Percentiles rank a stretch among this genome's conserved stretches.
These are phyloP conservation scores for Daldinia loculata DNA, from an alignment of 495 filamentous ascomycete species.

Conservation along the genomic window DNA sequence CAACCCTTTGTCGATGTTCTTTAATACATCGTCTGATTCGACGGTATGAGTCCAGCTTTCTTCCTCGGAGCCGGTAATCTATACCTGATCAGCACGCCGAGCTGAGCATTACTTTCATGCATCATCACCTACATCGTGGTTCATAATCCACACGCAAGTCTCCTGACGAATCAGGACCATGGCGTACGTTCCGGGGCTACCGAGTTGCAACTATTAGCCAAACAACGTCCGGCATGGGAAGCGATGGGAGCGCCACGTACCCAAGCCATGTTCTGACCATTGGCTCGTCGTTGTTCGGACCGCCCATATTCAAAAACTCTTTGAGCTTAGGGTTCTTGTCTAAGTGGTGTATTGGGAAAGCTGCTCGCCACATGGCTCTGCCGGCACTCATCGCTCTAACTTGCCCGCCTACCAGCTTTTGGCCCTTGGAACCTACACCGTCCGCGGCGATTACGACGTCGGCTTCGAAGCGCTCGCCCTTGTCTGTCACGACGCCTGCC, in stretches of 20 bases:
- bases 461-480: constrained; percentile 59
- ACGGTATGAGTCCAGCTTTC: constrained; percentile 64
- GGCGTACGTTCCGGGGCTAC: constrained; percentile 59
- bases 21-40: constrained; percentile 62
- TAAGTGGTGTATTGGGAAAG: constrained; percentile 49
- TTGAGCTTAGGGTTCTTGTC: constrained; percentile 56
- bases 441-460: constrained; percentile 69
- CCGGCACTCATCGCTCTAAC: constrained; percentile 58
- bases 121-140: constrained; percentile 56
- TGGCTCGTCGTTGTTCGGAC: constrained; percentile 49
- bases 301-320: constrained; percentile 54
- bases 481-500: constrained; percentile 57
- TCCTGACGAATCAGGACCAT: constrained; percentile 59
- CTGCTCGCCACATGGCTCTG: constrained; percentile 63
- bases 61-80: constrained; percentile 59
- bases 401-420: constrained; percentile 59
- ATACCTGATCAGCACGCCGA: constrained; percentile 17
- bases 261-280: constrained; percentile 55
- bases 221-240: constrained; percentile 5
- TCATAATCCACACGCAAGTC: constrained; percentile 65
- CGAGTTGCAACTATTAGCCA: constrained; percentile 12
- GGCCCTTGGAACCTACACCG: constrained; percentile 63
- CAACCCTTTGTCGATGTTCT: constrained; percentile 58
- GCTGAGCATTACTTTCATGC: neutral
- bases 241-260: constrained; percentile 36